These are phyloP conservation scores for Sporopachydermia cereana DNA, from an alignment of 1,139 yeast species.

Conservation along the genomic window DNA sequence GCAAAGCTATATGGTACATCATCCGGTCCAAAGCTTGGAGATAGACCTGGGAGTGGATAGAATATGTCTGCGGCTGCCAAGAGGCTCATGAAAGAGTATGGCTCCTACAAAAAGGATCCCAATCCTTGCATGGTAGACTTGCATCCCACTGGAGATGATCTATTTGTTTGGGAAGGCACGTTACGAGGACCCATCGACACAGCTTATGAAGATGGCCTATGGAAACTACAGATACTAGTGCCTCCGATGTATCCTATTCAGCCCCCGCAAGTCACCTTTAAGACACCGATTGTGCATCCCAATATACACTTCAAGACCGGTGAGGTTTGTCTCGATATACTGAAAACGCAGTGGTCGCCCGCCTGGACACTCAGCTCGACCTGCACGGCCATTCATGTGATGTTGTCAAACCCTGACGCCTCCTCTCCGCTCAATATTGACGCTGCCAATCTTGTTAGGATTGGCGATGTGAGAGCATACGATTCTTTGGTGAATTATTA, in stretches of 20 bases:
- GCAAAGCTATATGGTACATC: too few relatives aligned
- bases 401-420: slow-evolving; percentile 71
- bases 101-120: slow-evolving; percentile 26
- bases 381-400: slow-evolving; percentile 57
- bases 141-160: slow-evolving; percentile 35
- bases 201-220: slow-evolving; percentile 44
- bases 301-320: slow-evolving; percentile 62
- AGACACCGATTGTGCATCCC: slow-evolving; percentile 55
- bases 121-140: slow-evolving; percentile 26
- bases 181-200: slow-evolving; percentile 47
- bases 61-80: slow-evolving; percentile 20
- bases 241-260: slow-evolving; percentile 50
- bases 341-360: slow-evolving; percentile 69
- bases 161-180: slow-evolving; percentile 48
- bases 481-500: slow-evolving; percentile 53
- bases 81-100: slow-evolving; percentile 36
- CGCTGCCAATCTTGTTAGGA: slow-evolving; percentile 62
- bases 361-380: slow-evolving; percentile 73
- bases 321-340: slow-evolving; percentile 75
- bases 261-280: slow-evolving; percentile 56
- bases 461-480: slow-evolving; percentile 45
- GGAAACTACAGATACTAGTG: slow-evolving; percentile 43
- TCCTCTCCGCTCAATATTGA: slow-evolving; percentile 80
- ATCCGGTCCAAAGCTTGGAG: too few relatives aligned
- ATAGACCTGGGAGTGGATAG: not conserved